Percentiles rank a stretch among this genome's conserved stretches.
Conservation (phyloP, 345 rosid genomes). For the Acer saccharum region DNA sequence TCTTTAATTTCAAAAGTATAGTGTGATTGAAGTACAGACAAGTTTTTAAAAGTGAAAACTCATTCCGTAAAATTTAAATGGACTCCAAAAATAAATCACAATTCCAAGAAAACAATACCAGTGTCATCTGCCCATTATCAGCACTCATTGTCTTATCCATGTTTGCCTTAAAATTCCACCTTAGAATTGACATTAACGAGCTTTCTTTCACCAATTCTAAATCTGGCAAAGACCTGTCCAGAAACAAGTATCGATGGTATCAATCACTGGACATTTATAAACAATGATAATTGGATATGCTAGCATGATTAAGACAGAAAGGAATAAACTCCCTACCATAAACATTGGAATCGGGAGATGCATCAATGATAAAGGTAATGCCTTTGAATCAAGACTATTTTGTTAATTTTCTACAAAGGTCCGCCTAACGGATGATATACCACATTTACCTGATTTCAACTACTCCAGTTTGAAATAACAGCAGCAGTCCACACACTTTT, state of each 20-base stretch:
- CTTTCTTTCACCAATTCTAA: slow-evolving; percentile 50
- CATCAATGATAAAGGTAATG: neutral
- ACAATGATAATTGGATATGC: neutral
- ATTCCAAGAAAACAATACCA: slow-evolving; percentile 34
- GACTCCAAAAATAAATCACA: neutral
- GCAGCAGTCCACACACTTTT: slow-evolving; percentile 40
- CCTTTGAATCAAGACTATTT: slow-evolving; percentile 7
- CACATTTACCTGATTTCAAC: slow-evolving; percentile 45
- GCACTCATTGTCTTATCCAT: slow-evolving; percentile 50
- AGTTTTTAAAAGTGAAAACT: neutral
- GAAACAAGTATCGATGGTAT: slow-evolving; percentile 9
- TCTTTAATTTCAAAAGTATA: slow-evolving; percentile 1
- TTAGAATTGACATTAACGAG: slow-evolving; percentile 47
- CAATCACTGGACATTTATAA: slow-evolving; percentile 8
- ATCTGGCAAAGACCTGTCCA: slow-evolving; percentile 51
- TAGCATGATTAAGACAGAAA: neutral
- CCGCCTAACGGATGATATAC: neutral
- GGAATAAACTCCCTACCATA: neutral
- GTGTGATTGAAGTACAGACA: neutral
- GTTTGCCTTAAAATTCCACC: slow-evolving; percentile 58
- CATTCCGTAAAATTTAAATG: neutral
- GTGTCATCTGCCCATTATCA: slow-evolving; percentile 39
- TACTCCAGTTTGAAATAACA: slow-evolving; percentile 50
- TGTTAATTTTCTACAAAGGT: neutral
- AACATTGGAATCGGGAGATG: neutral